Base-by-base conservation (phyloP, 2,329 filamentous ascomycete species). In the Alternaria ventricosa region DNA sequence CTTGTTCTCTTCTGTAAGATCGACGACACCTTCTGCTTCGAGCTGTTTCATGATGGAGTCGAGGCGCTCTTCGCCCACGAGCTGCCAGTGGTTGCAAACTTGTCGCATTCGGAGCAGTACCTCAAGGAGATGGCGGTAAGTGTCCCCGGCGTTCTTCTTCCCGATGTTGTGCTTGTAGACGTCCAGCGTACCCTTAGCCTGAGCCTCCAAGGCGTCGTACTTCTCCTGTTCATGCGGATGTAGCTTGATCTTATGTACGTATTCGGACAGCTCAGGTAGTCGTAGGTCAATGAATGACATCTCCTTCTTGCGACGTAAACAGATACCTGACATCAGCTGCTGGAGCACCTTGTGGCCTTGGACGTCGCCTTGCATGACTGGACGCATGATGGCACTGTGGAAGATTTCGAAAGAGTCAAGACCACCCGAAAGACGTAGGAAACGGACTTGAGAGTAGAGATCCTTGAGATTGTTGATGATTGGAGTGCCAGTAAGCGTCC, bases 251-350 rank as follows among this genome's bases (percentile, higher is more conserved):
- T 88, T 87, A 71, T 96, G 90, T 6, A 96, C 84, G 68, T 91
- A 94, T 74, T 95, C 93, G 1, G 89, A 90, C 73, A 96, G 89
- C 13, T 89, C 84, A 0, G 94, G 93, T 9, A 97, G 84, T 65
- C 89, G 91, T 20, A 97, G 83, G 69, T 97, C 92, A 56, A 97
- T 87, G 73, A 96, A 97, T 6, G 86, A 86, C 93, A 97, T 97
- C 60, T 95, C 90, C 77, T 97, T 97, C 78, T 89, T 91, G 41
- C 94, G 88, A 41, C 94, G 88, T 22, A 97, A 84, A 71, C 92
- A 96, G 50, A 97, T 86, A 18, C 91, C 89, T n/a, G 86, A 85
- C 88, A 97, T 94, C 47, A 97, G 84, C 6, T 88, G 86, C 73
- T 95, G 91, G 4, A 96, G 84, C 4, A 95, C 82, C 11, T 85